These are phyloP conservation scores for Sporobolomyces phaffii DNA, from an alignment of 768 basidiomycete species.

Conservation along the genomic window DNA sequence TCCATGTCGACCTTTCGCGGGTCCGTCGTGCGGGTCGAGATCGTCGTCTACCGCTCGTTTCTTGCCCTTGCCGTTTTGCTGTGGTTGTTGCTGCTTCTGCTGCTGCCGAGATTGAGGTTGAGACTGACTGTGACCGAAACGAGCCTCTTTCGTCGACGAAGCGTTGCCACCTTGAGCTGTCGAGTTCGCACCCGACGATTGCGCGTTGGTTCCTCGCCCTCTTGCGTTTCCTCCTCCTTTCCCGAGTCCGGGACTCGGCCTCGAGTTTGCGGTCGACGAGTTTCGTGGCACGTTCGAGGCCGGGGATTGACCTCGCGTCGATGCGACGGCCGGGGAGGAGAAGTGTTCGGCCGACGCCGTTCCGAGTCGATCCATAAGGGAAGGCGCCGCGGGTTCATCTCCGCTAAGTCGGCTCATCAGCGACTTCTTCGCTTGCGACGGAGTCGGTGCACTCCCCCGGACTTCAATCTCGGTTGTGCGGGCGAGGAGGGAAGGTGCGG, in stretches of 20 bases:
- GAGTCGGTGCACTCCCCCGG: neutral
- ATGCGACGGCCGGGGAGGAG: neutral
- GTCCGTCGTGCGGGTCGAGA: neutral
- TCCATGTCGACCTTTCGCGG: neutral
- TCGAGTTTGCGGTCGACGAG: no score
- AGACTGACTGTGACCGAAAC: neutral
- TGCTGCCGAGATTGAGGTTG: neutral
- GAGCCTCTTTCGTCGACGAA: neutral
- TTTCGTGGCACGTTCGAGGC: neutral
- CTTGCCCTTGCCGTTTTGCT: neutral
- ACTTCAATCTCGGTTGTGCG: constrained; percentile 11
- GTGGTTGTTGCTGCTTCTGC: neutral
- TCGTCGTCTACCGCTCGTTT: neutral
- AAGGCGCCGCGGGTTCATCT: no score
- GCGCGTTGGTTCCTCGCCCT: no score
- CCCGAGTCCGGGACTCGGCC: neutral
- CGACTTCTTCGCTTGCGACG: neutral
- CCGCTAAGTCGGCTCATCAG: neutral
- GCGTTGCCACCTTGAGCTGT: no score
- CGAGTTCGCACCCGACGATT: no score
- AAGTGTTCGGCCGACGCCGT: neutral
- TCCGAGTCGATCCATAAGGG: neutral
- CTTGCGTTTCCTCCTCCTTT: neutral
- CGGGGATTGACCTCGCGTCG: neutral
- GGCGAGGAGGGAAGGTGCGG: constrained; percentile 2